A percentile compares a stretch with the other conserved stretches of the same genome.
Conservation (phyloP, 495 filamentous ascomycete species). For the Cudoniella acicularis region DNA sequence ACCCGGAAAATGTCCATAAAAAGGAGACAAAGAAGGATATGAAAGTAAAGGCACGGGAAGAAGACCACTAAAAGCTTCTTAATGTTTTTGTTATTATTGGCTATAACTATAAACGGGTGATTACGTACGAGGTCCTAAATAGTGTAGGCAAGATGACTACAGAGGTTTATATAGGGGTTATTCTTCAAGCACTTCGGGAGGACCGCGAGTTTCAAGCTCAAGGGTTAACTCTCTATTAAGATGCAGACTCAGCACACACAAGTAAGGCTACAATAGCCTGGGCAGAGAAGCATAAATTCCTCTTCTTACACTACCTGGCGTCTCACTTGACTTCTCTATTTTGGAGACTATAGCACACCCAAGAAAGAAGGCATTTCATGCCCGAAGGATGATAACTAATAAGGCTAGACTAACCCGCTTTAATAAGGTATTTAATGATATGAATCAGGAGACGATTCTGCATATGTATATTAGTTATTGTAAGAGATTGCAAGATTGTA, state of each 20-base stretch:
- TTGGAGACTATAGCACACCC: conserved; percentile 1
- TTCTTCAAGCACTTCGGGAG: not conserved
- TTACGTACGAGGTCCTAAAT: conserved; percentile 2
- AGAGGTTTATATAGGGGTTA: not conserved
- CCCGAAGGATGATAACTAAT: not conserved
- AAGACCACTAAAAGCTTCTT: not conserved
- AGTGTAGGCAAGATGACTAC: conserved; percentile 8
- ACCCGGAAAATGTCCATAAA: not conserved
- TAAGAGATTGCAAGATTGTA: not conserved
- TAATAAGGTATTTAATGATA: not conserved
- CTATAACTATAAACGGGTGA: not conserved
- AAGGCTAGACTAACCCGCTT: not conserved
- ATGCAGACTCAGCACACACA: not conserved
- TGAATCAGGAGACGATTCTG: not conserved
- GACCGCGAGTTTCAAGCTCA: too few relatives aligned
- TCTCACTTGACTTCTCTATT: conserved; percentile 2
- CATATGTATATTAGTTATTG: not conserved
- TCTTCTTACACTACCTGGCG: conserved; percentile 1
- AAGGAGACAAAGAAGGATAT: conserved; percentile 11
- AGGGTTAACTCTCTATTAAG: conserved; percentile 4
- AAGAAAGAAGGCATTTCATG: not conserved
- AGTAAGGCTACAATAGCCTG: not conserved
- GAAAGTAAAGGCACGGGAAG: conserved; percentile 1
- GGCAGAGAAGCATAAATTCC: not conserved
- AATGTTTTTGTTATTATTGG: conserved; percentile 4